Evolutionary conservation across 257 asterid species (phyloP).

Genomic region (Fraxinus pennsylvanica): DNA sequence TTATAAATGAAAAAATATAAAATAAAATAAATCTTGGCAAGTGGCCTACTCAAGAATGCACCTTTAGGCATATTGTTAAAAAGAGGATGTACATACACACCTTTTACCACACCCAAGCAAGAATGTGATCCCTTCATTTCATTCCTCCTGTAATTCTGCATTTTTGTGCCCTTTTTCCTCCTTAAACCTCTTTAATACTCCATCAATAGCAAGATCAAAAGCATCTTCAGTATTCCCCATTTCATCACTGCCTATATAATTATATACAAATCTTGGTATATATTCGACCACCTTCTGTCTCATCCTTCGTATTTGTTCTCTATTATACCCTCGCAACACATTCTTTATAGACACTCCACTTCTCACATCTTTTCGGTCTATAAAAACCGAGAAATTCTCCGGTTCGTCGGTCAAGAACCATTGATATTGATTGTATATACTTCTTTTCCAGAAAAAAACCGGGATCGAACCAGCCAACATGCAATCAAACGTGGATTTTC

Average conservation of each 20-base stretch:
- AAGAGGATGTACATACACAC: neutral
- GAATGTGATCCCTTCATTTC: neutral
- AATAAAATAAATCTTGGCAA: no score
- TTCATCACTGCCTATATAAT: slow-evolving; percentile 11
- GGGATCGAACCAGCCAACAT: slow-evolving; percentile 73
- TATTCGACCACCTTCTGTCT: slow-evolving; percentile 42
- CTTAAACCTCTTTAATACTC: slow-evolving; percentile 44
- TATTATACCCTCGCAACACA: slow-evolving; percentile 47
- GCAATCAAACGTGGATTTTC: slow-evolving; percentile 65
- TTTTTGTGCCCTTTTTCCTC: slow-evolving; percentile 17
- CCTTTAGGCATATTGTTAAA: no score
- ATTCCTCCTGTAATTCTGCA: slow-evolving; percentile 6
- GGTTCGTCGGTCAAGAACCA: slow-evolving; percentile 50
- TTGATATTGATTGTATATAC: slow-evolving; percentile 44
- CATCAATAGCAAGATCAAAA: slow-evolving; percentile 55
- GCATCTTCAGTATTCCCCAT: slow-evolving; percentile 35
- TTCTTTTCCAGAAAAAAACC: slow-evolving; percentile 61
- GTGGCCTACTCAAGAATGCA: no score
- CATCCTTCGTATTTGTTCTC: slow-evolving; percentile 43
- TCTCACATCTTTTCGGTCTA: slow-evolving; percentile 44
- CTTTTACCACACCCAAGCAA: neutral
- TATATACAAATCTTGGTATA: slow-evolving; percentile 45
- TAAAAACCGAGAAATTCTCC: slow-evolving; percentile 47
- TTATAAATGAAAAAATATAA: no score
- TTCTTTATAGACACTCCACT: slow-evolving; percentile 44